Evolutionary conservation across 2,329 filamentous ascomycete species (phyloP), one percentile per base, ranked within the genome.

Genomic region (Harringtonia lauricola): DNA sequence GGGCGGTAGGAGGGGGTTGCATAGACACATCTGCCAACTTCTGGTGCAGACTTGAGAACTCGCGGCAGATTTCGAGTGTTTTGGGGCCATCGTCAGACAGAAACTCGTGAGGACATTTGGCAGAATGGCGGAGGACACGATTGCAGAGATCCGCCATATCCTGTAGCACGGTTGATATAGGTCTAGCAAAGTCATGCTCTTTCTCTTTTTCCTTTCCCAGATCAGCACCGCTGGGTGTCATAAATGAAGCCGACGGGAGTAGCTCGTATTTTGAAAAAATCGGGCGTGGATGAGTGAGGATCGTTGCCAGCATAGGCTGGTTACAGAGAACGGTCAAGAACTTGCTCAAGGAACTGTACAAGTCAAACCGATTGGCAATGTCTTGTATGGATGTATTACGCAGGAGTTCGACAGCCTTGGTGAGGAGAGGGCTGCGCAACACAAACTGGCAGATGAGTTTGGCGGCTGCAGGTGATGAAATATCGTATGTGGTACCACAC

Each of bases 321-420:
- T 38, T 48, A 3, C 54, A 54, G 12, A 72, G 44, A 1, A 52
- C 48, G 2, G 55, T 44, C 3, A 72, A 42, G 44, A 74, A 65
- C 19, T 56, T 52, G 8, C 72, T 48, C 3, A 68, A 49, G 3
- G 54, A 55, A 8, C 54, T 49, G 47, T 71, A 69, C 1, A 71
- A 47, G 1, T 46, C 24, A 8, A 39, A 35, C 1, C 51, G 51
- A 2, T 36, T 31, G 14, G 50, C 42, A 4, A 60, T 55, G 13
- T 61, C 59, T 3, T 58, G 48, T 6, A 59, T 49, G 6, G 51
- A 50, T 2, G 53, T 36, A 30, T 54, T 50, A 3, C 52, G 51
- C 2, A 59, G 47, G 3, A 57, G 28, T 36, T 57, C 53, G 3
- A 48, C 50, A 2, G 51, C 49, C 29, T 50, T 53, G 6, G 38